These are phyloP conservation scores for Umbelopsis sp. DNA, from an alignment of 192 early-diverging fungal species.

Conservation along the genomic window DNA sequence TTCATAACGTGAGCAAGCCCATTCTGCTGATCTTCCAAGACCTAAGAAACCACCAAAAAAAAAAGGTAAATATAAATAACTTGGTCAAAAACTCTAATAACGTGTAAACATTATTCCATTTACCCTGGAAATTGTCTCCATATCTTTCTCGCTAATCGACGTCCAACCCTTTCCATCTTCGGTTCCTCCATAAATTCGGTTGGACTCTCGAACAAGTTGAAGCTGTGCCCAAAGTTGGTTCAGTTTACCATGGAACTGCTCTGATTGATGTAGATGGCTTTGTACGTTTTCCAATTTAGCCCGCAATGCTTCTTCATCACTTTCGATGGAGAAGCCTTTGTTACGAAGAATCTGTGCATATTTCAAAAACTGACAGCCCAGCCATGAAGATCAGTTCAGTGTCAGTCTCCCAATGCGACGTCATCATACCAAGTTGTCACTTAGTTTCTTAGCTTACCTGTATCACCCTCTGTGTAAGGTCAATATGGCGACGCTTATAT, in stretches of 20 bases:
- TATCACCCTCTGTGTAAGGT: slow-evolving; percentile 75
- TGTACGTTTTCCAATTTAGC: slow-evolving; percentile 74
- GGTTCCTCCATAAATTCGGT: slow-evolving; percentile 35
- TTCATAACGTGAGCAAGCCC: slow-evolving; percentile 35
- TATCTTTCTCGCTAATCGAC: slow-evolving; percentile 13
- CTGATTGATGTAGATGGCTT: slow-evolving; percentile 74
- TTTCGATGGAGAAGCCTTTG: slow-evolving; percentile 76
- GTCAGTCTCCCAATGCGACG: neutral
- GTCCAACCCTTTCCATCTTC: slow-evolving; percentile 24
- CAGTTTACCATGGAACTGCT: slow-evolving; percentile 76
- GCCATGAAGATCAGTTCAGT: neutral
- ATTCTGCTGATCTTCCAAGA: slow-evolving; percentile 30
- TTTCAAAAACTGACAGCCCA: slow-evolving; percentile 72
- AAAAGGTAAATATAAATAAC: neutral
- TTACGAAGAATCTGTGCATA: slow-evolving; percentile 82
- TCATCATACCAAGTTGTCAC: neutral
- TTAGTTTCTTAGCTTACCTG: slow-evolving; percentile 42
- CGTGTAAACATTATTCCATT: neutral
- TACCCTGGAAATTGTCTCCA: slow-evolving; percentile 30
- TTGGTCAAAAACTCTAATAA: neutral
- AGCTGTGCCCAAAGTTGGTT: slow-evolving; percentile 83
- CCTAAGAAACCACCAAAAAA: slow-evolving; percentile 17
- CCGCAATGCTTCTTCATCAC: slow-evolving; percentile 83
- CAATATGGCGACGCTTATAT: slow-evolving; percentile 74
- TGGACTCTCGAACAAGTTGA: slow-evolving; percentile 69